Evolutionary conservation across 2,329 filamentous ascomycete species (phyloP).

Genomic region (Trichoderma sp.): DNA sequence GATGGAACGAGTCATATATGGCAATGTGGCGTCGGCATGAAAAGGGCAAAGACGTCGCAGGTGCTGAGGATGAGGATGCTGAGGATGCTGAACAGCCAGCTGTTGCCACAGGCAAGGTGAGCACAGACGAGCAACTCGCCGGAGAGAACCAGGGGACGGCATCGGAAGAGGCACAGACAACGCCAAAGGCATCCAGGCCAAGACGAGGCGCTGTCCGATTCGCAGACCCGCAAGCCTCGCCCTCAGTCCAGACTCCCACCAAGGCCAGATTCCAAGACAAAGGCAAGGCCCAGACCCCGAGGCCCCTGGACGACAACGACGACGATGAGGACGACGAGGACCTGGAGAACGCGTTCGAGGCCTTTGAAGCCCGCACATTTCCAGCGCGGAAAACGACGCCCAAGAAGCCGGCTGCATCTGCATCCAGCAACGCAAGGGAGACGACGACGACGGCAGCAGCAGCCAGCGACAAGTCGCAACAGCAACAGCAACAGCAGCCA

Average conservation of each 20-base stretch:
- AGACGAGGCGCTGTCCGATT: background rate
- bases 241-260: background rate
- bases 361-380: slow-evolving; percentile 41
- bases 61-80: background rate
- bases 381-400: slow-evolving; percentile 25
- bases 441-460: background rate
- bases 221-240: background rate
- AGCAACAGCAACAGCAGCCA: slow-evolving; percentile 26
- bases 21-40: slow-evolving; percentile 26
- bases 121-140: background rate
- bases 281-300: background rate
- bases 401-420: background rate
- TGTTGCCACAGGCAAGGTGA: background rate
- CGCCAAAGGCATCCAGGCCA: background rate
- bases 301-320: background rate
- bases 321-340: slow-evolving; percentile 2
- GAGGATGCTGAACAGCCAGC: background rate
- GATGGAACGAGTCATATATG: slow-evolving; percentile 49
- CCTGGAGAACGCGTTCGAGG: slow-evolving; percentile 40
- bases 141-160: slow-evolving; percentile 34
- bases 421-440: background rate
- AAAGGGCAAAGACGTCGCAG: slow-evolving; percentile 1
- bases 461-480: background rate
- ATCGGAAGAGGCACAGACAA: slow-evolving; percentile 20
- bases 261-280: background rate